Base-by-base conservation (phyloP, 192 early-diverging fungal genomes). In the Coemansia sp. region DNA sequence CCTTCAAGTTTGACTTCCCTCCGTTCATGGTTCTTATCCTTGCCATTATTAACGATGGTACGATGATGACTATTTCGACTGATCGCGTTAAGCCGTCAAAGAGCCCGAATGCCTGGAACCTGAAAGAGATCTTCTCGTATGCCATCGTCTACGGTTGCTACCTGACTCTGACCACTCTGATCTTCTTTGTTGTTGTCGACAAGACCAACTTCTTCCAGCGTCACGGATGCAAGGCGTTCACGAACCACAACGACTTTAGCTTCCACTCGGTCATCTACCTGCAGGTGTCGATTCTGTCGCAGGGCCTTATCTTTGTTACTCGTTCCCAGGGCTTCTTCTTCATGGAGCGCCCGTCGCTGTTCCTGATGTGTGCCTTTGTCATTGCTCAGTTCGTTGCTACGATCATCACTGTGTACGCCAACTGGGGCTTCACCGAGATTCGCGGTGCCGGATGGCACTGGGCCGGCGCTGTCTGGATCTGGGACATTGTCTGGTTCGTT, bases 21-120 rank as follows among this genome's bases (percentile, higher is more conserved):
- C 87, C 89, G 42, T 87, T 87, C 69, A 81, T 95, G 69, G 85
- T 95, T 51, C 80, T 95, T 57, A 88, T 95, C 64, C 84, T 95
- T 49, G 89, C 90, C 70, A 85, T 95, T 58, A 81, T 95, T 54
- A 93, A 93, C 81, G 93, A 95, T 71, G 92, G 90, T 59, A 92
- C 93, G 39, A 93, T 92, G 63, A 83, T 95, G 83, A 92, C 90
- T 61, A 95, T 95, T 62, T 90, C 93, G 52, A 88, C 87, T 56
- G 93, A 95, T 70, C 86, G 85, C 53, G 91, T 92, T 41, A 80
- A 79, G 40, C 89, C 91, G 53, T 93, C 91, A 21, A 82, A 83
- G 66, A 69, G 80, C 57, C 92, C 92, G 40, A 88, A 93, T 81
- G 82, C 91, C 66, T 96, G 93, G 93, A 86, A 92, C 59, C 78